These are phyloP conservation scores for Afroboletus lepidellus DNA, from an alignment of 1,284 basidiomycete species.

Conservation along the genomic window DNA sequence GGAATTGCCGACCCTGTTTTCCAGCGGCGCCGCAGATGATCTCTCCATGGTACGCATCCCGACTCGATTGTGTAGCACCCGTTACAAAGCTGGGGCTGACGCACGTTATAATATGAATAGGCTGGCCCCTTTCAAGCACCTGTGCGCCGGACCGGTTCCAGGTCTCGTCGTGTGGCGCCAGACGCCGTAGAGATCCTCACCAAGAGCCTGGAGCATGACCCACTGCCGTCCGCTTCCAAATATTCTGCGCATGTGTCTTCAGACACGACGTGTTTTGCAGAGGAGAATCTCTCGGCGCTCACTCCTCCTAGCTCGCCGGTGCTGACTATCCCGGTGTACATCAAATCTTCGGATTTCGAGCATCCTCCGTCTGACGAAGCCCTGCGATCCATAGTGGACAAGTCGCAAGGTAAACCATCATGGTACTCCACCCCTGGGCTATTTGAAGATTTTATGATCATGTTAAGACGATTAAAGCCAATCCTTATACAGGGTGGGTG, in stretches of 20 bases:
- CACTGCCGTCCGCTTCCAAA: constrained; percentile 17
- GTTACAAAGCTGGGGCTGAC: no score
- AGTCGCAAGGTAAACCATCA: background rate
- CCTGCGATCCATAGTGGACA: no score
- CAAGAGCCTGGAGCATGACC: background rate
- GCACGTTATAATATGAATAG: no score
- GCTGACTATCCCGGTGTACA: constrained; percentile 3
- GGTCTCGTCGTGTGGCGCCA: constrained; percentile 3
- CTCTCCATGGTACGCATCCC: no score
- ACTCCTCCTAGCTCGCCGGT: constrained; percentile 11
- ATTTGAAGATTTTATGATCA: constrained; percentile 25
- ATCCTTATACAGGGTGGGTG: constrained; percentile 32
- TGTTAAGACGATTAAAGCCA: constrained; percentile 31
- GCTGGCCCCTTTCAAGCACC: background rate
- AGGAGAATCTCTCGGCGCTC: background rate
- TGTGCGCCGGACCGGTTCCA: background rate
- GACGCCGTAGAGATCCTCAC: constrained; percentile 20
- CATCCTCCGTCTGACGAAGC: background rate
- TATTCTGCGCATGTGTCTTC: constrained; percentile 14
- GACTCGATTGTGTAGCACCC: no score
- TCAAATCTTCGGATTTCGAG: constrained; percentile 9
- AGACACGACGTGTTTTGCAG: background rate
- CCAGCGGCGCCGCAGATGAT: background rate
- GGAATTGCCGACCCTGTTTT: background rate
- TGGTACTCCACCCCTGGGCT: constrained; percentile 9